A percentile compares a stretch with the other conserved stretches of the same genome.
These are phyloP conservation scores for Brettanomyces naardenensis DNA, from an alignment of 805 yeast species.

Conservation along the genomic window DNA sequence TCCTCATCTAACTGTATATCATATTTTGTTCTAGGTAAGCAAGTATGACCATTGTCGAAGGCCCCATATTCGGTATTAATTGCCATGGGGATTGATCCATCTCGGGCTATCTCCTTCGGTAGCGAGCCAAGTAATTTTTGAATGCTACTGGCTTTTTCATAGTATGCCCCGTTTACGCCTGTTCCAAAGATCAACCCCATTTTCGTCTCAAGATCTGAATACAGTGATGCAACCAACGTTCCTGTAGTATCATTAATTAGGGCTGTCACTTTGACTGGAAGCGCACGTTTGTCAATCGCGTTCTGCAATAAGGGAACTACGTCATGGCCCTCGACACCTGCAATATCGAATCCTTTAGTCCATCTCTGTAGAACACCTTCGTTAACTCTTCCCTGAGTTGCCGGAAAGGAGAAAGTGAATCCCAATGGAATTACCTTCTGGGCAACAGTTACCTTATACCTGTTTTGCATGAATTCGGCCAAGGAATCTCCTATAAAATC, in stretches of 20 bases:
- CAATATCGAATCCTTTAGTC: conserved; percentile 97
- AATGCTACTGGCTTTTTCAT: conserved; percentile 62
- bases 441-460: conserved; percentile 51
- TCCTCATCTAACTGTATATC: conserved; percentile 74
- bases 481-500: conserved; percentile 80
- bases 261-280: conserved; percentile 85
- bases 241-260: conserved; percentile 96
- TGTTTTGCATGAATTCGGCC: conserved; percentile 46
- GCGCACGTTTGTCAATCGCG: conserved; percentile 52
- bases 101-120: conserved; percentile 44
- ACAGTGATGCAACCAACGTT: conserved; percentile 90
- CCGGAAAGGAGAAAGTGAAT: conserved; percentile 92
- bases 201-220: conserved; percentile 79
- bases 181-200: conserved; percentile 98
- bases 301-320: conserved; percentile 87
- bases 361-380: conserved; percentile 86
- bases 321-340: conserved; percentile 87
- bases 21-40: conserved; percentile 84
- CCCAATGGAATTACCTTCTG: conserved; percentile 64
- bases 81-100: conserved; percentile 70
- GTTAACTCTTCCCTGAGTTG: conserved; percentile 74
- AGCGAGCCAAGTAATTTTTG: conserved; percentile 75
- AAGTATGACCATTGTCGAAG: conserved; percentile 80
- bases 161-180: conserved; percentile 96
- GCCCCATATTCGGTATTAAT: conserved; percentile 99